A percentile compares a stretch with the other conserved stretches of the same genome.
Conservation (phyloP, 129 eudicot genomes). For the Ambrosia artemisiifolia region DNA sequence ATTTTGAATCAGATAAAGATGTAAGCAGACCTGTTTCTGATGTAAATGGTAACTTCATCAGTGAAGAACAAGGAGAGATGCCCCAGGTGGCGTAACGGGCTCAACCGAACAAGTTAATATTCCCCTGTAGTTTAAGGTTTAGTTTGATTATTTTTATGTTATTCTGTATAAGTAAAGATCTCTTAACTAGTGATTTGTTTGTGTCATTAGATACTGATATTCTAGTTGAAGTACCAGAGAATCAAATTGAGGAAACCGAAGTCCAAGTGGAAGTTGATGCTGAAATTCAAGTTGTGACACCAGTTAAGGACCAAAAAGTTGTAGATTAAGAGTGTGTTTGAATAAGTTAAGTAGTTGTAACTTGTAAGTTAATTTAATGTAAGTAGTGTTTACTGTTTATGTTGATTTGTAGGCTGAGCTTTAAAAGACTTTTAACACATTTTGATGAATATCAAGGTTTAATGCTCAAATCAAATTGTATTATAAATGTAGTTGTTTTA, state of each 20-base stretch:
- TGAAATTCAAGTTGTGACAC: neutral
- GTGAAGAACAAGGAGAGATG: slow-evolving; percentile 12
- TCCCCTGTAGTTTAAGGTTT: neutral
- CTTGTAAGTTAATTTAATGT: neutral
- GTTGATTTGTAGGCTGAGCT: neutral
- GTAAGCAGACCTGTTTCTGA: neutral
- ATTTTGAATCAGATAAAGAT: neutral
- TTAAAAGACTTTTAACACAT: neutral
- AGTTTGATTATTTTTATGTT: neutral
- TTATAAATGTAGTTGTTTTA: neutral
- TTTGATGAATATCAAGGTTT: neutral
- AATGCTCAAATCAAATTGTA: neutral
- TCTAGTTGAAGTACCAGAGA: neutral
- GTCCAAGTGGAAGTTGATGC: neutral
- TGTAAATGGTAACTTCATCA: neutral
- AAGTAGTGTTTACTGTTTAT: too few species aligned
- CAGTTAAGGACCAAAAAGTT: neutral
- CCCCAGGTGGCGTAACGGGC: neutral
- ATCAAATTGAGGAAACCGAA: neutral
- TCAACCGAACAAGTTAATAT: neutral
- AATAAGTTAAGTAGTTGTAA: neutral
- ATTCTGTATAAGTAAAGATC: neutral
- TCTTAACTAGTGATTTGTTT: neutral
- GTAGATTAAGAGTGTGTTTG: slow-evolving; percentile 1
- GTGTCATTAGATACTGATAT: neutral